Evolutionary conservation across 495 filamentous ascomycete species (phyloP).

Genomic region (Amorphotheca resinae): DNA sequence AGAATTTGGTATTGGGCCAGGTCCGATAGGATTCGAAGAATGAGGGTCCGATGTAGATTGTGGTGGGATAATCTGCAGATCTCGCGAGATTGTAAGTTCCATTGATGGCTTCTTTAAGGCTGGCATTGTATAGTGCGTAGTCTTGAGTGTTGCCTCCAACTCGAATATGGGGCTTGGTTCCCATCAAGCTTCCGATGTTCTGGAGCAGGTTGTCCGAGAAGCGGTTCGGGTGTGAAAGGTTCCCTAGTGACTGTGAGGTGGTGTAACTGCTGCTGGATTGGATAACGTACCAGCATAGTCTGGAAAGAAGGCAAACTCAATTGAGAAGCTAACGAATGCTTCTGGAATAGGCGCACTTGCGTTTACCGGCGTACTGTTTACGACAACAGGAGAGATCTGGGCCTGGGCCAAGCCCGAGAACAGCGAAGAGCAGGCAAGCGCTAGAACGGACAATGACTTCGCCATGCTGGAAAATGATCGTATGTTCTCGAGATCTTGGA

Average conservation of each 20-base stretch:
- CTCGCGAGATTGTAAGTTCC: slow-evolving; percentile 37
- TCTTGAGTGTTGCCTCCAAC: slow-evolving; percentile 54
- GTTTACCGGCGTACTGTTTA: slow-evolving; percentile 12
- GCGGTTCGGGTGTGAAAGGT: slow-evolving; percentile 36
- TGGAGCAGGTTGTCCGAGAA: slow-evolving; percentile 45
- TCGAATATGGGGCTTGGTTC: slow-evolving; percentile 43
- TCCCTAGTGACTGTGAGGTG: slow-evolving; percentile 24
- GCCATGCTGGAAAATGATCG: neutral
- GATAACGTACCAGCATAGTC: slow-evolving; percentile 42
- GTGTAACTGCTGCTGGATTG: neutral
- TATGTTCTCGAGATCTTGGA: no score
- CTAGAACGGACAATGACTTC: neutral
- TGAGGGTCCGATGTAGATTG: slow-evolving; percentile 45
- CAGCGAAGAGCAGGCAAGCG: neutral
- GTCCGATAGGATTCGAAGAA: slow-evolving; percentile 56
- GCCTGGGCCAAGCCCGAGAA: neutral
- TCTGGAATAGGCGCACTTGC: slow-evolving; percentile 34
- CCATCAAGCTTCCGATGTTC: slow-evolving; percentile 34
- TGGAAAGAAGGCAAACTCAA: slow-evolving; percentile 50
- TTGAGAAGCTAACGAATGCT: slow-evolving; percentile 45
- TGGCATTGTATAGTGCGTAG: slow-evolving; percentile 46
- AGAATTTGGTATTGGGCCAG: slow-evolving; percentile 43
- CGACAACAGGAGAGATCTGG: neutral
- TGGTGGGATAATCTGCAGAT: slow-evolving; percentile 48
- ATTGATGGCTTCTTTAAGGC: slow-evolving; percentile 37